phyloP scores from a whole-genome alignment of 441 rosid species.

The Pelargonium australe region DNA sequence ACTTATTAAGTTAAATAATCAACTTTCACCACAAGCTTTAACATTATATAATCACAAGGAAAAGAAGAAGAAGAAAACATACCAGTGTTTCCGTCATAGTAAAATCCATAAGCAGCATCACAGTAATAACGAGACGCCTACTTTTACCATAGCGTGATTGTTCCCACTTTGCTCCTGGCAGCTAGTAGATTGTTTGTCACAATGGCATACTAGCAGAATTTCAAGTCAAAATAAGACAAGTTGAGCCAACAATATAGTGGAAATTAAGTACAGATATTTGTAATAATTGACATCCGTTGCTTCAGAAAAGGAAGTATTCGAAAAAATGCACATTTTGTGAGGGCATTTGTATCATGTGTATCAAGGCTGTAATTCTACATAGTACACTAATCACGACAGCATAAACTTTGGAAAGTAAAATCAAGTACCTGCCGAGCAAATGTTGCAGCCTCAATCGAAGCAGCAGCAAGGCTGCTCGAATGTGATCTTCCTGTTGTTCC shows the following conservation, averaged over 20 bases:
- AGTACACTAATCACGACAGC: background rate
- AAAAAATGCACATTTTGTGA: background rate
- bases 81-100: conserved; percentile 97
- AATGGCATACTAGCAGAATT: conserved; percentile 57
- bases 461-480: conserved; percentile 93
- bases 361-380: background rate
- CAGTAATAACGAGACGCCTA: conserved; percentile 96
- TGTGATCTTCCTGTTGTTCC: conserved; percentile 60
- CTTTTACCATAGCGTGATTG: conserved; percentile 69
- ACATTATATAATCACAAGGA: background rate
- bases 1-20: background rate
- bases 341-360: background rate
- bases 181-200: conserved; percentile 57
- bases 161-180: conserved; percentile 43
- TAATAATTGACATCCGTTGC: background rate
- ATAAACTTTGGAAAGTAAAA: background rate
- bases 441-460: conserved; percentile 97
- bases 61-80: conserved; percentile 5
- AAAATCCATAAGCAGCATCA: conserved; percentile 95
- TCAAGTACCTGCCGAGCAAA: conserved; percentile 81
- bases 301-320: background rate
- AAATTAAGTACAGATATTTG: background rate
- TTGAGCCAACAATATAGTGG: background rate
- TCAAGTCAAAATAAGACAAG: conserved; percentile 28
- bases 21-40: background rate